Base-by-base conservation (phyloP, 768 basidiomycete species). In the Podaxis rugospora region DNA sequence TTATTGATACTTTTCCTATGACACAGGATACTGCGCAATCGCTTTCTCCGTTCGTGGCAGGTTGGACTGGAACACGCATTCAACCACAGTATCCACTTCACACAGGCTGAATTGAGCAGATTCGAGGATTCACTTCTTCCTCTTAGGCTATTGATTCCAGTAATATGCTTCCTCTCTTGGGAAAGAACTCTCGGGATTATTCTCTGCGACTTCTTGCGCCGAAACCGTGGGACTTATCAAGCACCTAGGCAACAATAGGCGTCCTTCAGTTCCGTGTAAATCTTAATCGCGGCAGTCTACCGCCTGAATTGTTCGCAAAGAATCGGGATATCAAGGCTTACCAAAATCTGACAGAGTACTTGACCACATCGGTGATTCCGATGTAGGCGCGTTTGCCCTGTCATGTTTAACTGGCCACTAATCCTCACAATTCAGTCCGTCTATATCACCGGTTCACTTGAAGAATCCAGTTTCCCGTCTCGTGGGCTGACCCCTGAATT, bases 201-300 rank as follows among this genome's bases (percentile, higher is more conserved):
- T 51, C 51, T 55, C 51, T 66, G 66, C 62, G 63, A 51, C 66
- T 74, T 68, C 70, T 63, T 70, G 75, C 67, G 72, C 54, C 67
- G 50, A 62, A 72, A 76, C 68, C 74, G 75, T 72, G 74, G 71
- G 74, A 74, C 55, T 27, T 25, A 40, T 50, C 59, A 61, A 46
- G n/a, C 16, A 51, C 13, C 16, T 51, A 46, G 39, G 16, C 36
- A 35, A 18, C 57, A 39, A 53, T 52, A 51, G 32, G 32, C 32
- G 32, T 32, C 40, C 42, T 36, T 40, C 49, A 14, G 27, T 51
- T n/a, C 40, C 32, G 25, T 46, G 40, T 36, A 37, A 49, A 50
- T 50, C 23, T 57, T 57, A 36, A 49, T 40, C 47, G 47, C 57
- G 16, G 35, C 56, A 27, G 36, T 23, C 28, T 21, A 35, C 16